Evolutionary conservation across 23 red algal species (phyloP).

Genomic region (Gracilaria domingensis): DNA sequence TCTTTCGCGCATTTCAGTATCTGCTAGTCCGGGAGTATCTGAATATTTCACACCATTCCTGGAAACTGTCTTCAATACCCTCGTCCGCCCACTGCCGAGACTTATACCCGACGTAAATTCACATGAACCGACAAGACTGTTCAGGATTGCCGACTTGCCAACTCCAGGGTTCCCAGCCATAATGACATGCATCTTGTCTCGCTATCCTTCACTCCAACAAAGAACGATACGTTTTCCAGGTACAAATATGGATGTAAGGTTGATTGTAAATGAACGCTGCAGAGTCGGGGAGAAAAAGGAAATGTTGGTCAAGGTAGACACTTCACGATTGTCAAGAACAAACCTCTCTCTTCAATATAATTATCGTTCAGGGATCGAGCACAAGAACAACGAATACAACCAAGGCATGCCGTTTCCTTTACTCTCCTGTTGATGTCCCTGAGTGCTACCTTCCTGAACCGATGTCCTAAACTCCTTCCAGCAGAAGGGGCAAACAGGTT

Average conservation of each 20-base stretch:
- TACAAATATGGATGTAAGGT: too few relatives aligned
- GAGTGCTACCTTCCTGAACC: too few relatives aligned
- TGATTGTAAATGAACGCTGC: not conserved
- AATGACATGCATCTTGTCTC: not conserved
- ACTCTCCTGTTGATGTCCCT: too few relatives aligned
- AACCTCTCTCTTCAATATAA: not conserved
- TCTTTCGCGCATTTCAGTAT: conserved; percentile 4
- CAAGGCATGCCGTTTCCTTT: not conserved
- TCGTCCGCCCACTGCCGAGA: not conserved
- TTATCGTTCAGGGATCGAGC: too few relatives aligned
- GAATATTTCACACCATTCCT: not conserved
- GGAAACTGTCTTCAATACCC: not conserved
- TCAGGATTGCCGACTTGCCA: not conserved
- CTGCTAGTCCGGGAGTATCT: conserved; percentile 13
- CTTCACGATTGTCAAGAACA: not conserved
- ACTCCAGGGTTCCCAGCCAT: conserved; percentile 1
- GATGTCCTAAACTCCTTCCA: too few relatives aligned
- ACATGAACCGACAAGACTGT: not conserved
- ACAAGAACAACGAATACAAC: too few relatives aligned
- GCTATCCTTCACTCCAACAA: too few relatives aligned
- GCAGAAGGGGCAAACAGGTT: not conserved
- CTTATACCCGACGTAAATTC: not conserved
- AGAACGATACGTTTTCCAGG: too few relatives aligned
- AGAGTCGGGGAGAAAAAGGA: not conserved
- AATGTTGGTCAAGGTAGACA: too few relatives aligned